phyloP scores from a whole-genome alignment of 352 stramenopile species.

The Globisporangium spiculum region DNA sequence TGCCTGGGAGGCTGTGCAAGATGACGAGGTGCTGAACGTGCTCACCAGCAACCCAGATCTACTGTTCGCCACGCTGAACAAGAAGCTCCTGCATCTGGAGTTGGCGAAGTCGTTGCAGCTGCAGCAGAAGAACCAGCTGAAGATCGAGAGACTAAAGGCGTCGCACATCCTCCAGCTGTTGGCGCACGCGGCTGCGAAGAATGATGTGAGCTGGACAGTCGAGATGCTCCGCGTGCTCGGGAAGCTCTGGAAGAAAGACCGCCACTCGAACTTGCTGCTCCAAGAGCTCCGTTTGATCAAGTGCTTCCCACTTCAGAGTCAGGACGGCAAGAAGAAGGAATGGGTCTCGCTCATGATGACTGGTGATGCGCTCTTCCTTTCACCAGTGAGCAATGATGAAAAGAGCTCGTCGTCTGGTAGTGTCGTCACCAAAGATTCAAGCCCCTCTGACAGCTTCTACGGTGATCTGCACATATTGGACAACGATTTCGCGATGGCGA shows the following conservation, averaged over 20 bases:
- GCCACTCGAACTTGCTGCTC: slow-evolving; percentile 38
- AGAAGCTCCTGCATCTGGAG: slow-evolving; percentile 45
- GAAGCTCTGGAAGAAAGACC: slow-evolving; percentile 60
- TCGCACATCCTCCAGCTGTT: slow-evolving; percentile 65
- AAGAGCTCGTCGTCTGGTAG: slow-evolving; percentile 5
- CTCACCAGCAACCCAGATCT: slow-evolving; percentile 19
- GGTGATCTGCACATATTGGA: slow-evolving; percentile 39
- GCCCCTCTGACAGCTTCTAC: slow-evolving; percentile 30
- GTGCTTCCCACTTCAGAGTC: slow-evolving; percentile 59
- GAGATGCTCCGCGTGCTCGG: slow-evolving; percentile 45
- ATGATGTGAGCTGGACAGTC: slow-evolving; percentile 37
- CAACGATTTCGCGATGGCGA: slow-evolving; percentile 31
- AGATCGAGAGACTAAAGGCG: slow-evolving; percentile 59
- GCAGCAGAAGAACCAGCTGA: slow-evolving; percentile 54
- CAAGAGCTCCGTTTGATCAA: slow-evolving; percentile 71
- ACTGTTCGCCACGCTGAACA: slow-evolving; percentile 36
- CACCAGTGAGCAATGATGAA: background rate
- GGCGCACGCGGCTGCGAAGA: slow-evolving; percentile 28
- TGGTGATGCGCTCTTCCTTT: slow-evolving; percentile 33
- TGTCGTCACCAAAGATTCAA: background rate
- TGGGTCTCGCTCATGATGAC: slow-evolving; percentile 49
- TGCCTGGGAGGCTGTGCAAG: slow-evolving; percentile 27
- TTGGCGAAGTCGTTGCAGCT: slow-evolving; percentile 36
- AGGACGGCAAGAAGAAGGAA: slow-evolving; percentile 6
- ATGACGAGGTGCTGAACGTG: slow-evolving; percentile 17